A percentile compares a stretch with the other conserved stretches of the same genome.
Evolutionary conservation across 441 rosid species (phyloP).

Genomic region (Adansonia rubrostipa): DNA sequence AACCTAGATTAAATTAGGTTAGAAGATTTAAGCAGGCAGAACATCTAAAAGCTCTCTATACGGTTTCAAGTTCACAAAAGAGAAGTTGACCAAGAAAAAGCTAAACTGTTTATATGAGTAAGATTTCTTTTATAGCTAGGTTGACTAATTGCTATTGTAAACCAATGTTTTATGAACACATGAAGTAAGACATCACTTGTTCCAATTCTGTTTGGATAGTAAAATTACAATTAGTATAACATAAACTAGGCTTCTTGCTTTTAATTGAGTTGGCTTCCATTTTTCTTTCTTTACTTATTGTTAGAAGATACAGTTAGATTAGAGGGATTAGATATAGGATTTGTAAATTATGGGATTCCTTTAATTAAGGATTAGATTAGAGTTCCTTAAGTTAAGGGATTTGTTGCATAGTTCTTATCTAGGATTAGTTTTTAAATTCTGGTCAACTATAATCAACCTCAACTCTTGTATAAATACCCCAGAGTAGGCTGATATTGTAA

Average conservation of each 20-base stretch:
- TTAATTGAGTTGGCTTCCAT: background rate
- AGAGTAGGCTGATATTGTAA: too few relatives aligned
- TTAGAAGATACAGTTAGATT: too few relatives aligned
- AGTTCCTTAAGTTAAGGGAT: too few relatives aligned
- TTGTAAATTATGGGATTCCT: too few relatives aligned
- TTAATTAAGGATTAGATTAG: too few relatives aligned
- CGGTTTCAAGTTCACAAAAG: slow-evolving; percentile 5
- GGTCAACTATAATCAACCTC: too few relatives aligned
- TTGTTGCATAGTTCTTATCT: too few relatives aligned
- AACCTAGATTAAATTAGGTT: slow-evolving; percentile 57
- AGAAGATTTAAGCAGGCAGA: slow-evolving; percentile 26
- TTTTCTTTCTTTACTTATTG: background rate
- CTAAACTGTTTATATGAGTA: background rate
- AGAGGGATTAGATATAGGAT: too few relatives aligned
- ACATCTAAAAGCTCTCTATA: slow-evolving; percentile 15
- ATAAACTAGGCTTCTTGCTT: background rate
- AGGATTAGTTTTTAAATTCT: too few relatives aligned
- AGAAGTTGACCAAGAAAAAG: background rate
- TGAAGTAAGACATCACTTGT: background rate
- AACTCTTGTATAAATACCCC: too few relatives aligned
- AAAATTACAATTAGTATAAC: background rate
- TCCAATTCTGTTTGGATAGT: slow-evolving; percentile 4
- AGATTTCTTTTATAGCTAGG: slow-evolving; percentile 3
- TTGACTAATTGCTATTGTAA: background rate
- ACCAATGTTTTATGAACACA: slow-evolving; percentile 12